Conservation (phyloP, 805 yeast genomes). For the Candida peoriensis region DNA sequence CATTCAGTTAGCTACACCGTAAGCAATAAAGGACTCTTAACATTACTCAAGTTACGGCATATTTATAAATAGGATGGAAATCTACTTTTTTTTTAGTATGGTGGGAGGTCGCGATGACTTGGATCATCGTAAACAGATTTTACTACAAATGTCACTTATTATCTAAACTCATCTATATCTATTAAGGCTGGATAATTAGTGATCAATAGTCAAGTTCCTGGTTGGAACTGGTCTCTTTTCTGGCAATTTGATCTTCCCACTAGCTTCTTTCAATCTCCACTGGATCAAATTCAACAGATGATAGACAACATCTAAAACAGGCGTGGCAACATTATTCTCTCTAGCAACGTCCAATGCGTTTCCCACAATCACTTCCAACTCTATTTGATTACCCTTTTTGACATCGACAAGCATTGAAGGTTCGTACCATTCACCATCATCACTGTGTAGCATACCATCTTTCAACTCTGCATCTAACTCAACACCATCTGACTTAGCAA, state of each 20-base stretch:
- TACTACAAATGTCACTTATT: no score
- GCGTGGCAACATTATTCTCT: conserved; percentile 45
- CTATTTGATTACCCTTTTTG: conserved; percentile 61
- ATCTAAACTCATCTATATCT: no score
- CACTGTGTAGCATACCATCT: conserved; percentile 47
- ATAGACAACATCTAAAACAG: conserved; percentile 55
- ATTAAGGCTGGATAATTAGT: no score
- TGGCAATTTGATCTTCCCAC: conserved; percentile 43
- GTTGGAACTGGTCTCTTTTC: conserved; percentile 31
- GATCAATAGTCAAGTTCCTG: conserved; percentile 5
- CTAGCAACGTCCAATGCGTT: conserved; percentile 51
- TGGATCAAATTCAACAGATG: conserved; percentile 57
- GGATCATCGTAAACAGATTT: no score
- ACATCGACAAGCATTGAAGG: conserved; percentile 76
- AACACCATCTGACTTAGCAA: conserved; percentile 68
- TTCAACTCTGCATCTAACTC: conserved; percentile 45
- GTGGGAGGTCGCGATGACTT: no score
- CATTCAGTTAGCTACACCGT: no score
- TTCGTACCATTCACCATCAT: conserved; percentile 52
- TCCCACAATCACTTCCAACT: conserved; percentile 68
- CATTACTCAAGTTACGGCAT: no score
- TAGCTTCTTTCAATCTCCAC: conserved; percentile 52
- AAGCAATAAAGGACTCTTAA: no score
- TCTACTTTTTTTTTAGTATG: no score
- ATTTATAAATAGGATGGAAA: no score